phyloP scores from a whole-genome alignment of 768 basidiomycete species.

The Collybiopsis confluens region DNA sequence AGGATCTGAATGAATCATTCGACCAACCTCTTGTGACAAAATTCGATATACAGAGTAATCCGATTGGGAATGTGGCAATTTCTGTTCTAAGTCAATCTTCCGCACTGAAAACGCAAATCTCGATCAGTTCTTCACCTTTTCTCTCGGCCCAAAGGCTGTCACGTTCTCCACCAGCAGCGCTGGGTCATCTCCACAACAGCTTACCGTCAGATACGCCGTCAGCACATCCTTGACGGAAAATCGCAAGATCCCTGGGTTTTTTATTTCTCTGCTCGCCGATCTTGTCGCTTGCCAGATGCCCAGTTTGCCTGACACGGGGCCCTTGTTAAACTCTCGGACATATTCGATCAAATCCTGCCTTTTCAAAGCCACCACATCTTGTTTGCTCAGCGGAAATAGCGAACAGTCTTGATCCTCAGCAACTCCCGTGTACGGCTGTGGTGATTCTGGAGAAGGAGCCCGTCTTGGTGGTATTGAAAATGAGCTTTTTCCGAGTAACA shows the following conservation, averaged over 20 bases:
- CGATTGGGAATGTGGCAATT: conserved; percentile 65
- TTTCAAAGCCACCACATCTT: conserved; percentile 32
- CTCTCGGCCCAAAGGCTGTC: conserved; percentile 70
- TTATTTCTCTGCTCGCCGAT: conserved; percentile 15
- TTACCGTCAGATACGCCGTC: conserved; percentile 57
- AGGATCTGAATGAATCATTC: conserved; percentile 52
- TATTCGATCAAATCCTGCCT: conserved; percentile 46
- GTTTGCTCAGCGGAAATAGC: conserved; percentile 39
- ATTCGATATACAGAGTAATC: conserved; percentile 60
- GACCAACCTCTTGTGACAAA: conserved; percentile 63
- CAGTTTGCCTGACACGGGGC: conserved; percentile 35
- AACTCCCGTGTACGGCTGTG: conserved; percentile 51
- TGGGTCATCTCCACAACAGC: conserved; percentile 27
- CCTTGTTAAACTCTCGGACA: conserved; percentile 54
- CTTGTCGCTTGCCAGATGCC: conserved; percentile 49
- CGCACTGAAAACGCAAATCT: conserved; percentile 3
- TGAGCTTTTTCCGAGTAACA: too few relatives aligned
- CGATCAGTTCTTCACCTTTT: conserved; percentile 46
- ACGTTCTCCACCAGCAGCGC: conserved; percentile 54
- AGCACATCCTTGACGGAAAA: conserved; percentile 64
- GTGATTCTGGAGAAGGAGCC: conserved; percentile 62
- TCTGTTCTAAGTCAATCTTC: conserved; percentile 32
- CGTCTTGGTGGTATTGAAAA: too few relatives aligned
- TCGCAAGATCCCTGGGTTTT: conserved; percentile 42
- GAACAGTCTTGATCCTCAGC: conserved; percentile 33